Evolutionary conservation across 83 land plant species (phyloP).

Genomic region (Diphasiastrum complanatum): DNA sequence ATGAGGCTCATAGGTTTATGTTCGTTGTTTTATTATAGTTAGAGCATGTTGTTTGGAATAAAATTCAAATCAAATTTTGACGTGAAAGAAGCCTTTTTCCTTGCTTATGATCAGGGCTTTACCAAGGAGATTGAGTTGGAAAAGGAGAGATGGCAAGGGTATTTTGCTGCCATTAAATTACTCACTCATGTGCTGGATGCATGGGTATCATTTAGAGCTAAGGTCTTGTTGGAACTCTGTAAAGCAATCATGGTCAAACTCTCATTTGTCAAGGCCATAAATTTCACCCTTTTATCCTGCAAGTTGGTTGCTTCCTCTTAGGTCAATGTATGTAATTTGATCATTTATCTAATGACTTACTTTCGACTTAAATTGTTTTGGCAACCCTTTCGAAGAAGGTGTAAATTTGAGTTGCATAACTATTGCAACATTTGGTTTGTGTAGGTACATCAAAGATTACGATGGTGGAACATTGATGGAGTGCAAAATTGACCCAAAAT

Average conservation of each 20-base stretch:
- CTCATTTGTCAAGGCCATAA: too few species aligned
- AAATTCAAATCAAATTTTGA: neutral
- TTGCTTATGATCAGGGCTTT: constrained; percentile 56
- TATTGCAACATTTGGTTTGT: too few species aligned
- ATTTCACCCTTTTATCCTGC: too few species aligned
- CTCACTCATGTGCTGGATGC: neutral
- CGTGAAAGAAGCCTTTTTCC: neutral
- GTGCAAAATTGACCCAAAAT: constrained; percentile 82
- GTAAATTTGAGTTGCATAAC: too few species aligned
- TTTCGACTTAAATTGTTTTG: too few species aligned
- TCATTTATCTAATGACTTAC: too few species aligned
- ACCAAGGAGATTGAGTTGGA: constrained; percentile 93
- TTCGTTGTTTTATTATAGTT: neutral
- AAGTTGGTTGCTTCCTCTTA: too few species aligned
- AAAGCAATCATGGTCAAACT: too few species aligned
- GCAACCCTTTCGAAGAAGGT: too few species aligned
- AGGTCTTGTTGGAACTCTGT: too few species aligned
- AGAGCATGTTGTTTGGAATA: neutral
- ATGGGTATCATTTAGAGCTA: too few species aligned
- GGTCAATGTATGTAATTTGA: too few species aligned
- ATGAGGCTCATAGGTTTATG: constrained; percentile 2
- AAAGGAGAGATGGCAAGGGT: constrained; percentile 98
- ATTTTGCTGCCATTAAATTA: constrained; percentile 8
- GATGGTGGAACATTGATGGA: constrained; percentile 98
- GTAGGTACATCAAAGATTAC: constrained; percentile 94